A percentile compares a stretch with the other conserved stretches of the same genome.
Conservation (phyloP, 495 filamentous ascomycete species). For the Talaromyces ruber region DNA sequence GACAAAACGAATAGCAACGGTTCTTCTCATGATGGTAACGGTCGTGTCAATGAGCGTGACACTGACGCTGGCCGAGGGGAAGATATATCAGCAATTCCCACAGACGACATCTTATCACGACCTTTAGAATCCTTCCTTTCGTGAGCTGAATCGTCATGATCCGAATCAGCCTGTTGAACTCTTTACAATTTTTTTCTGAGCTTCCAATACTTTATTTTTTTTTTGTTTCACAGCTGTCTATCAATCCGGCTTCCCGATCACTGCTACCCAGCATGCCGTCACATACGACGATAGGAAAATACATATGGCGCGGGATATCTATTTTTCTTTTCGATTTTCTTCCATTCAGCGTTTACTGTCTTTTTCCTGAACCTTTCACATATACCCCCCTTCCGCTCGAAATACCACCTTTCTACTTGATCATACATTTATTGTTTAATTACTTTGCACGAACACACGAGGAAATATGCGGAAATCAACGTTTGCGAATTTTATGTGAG, state of each 20-base stretch:
- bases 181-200: not conserved
- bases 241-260: not conserved
- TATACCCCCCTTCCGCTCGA: not conserved
- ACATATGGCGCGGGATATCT: not conserved
- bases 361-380: not conserved
- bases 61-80: not conserved
- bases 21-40: conserved; percentile 10
- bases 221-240: not conserved
- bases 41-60: not conserved
- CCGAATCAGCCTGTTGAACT: not conserved
- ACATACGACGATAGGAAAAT: not conserved
- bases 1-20: conserved; percentile 16
- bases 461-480: not conserved
- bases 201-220: not conserved
- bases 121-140: not conserved
- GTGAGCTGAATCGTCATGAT: not conserved
- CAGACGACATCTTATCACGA: not conserved
- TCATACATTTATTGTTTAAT: not conserved
- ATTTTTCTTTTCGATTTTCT: not conserved
- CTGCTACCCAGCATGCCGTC: not conserved
- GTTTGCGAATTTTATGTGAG: not conserved
- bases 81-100: not conserved
- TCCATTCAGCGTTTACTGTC: not conserved
- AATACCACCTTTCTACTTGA: not conserved
- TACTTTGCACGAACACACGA: not conserved